Conservation (phyloP, 177 flowering plant genomes). For the Tripterygium wilfordii region DNA sequence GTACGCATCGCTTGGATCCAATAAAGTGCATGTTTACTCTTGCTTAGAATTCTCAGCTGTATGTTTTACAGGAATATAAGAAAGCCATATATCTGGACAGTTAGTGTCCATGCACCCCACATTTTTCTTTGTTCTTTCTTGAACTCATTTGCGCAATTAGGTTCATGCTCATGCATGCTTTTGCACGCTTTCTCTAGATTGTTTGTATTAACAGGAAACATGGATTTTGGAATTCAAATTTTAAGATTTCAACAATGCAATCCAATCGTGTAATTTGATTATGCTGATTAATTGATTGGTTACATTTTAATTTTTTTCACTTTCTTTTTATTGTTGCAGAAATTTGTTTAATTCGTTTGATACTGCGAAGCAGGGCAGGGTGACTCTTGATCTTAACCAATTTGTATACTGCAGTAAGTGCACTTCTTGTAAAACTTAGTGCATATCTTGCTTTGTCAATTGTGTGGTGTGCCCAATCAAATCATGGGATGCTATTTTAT, state of each 20-base stretch:
- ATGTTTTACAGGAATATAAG: background rate
- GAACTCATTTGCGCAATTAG: too few species aligned
- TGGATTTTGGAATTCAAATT: background rate
- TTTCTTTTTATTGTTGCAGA: slow-evolving; percentile 38
- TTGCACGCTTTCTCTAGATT: too few species aligned
- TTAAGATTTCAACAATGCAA: background rate
- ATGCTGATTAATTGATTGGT: background rate
- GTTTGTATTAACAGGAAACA: too few species aligned
- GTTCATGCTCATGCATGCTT: too few species aligned
- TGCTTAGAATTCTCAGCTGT: background rate
- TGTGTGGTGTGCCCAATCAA: background rate
- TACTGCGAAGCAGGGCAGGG: slow-evolving; percentile 72
- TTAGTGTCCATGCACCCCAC: background rate
- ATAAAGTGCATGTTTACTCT: background rate
- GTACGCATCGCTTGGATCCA: slow-evolving; percentile 25
- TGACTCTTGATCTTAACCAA: slow-evolving; percentile 77
- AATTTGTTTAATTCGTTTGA: slow-evolving; percentile 77
- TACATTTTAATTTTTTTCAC: background rate
- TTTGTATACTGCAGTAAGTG: slow-evolving; percentile 70
- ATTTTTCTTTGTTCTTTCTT: background rate
- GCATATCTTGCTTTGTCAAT: background rate
- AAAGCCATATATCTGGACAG: background rate
- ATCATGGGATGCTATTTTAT: background rate
- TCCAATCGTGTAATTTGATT: background rate
- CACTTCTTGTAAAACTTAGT: background rate